Conservation (phyloP, 176 grass and related monocot genomes). For the Avena sativa region DNA sequence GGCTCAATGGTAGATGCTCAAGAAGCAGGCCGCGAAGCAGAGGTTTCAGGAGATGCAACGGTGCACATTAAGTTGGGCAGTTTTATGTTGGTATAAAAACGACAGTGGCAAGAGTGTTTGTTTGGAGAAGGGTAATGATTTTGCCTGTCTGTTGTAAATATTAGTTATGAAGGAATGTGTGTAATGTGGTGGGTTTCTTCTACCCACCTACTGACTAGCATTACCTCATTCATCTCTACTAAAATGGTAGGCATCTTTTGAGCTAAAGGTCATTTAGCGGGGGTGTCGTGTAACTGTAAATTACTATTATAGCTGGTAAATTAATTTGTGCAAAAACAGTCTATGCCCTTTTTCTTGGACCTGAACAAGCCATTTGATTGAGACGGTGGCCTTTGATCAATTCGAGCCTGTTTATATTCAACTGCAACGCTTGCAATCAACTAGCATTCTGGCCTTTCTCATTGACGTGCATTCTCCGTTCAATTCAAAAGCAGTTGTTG, state of each 20-base stretch:
- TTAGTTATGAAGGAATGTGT: constrained; percentile 28
- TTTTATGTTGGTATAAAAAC: neutral
- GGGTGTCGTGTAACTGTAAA: constrained; percentile 9
- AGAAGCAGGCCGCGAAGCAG: neutral
- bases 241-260: neutral
- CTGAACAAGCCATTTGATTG: neutral
- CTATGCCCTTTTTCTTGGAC: neutral
- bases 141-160: constrained; percentile 48
- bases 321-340: neutral
- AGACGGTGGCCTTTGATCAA: neutral
- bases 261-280: neutral
- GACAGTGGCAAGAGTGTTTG: neutral
- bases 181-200: constrained; percentile 25
- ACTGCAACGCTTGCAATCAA: too few species aligned
- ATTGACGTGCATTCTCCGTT: too few species aligned
- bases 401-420: too few species aligned
- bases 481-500: too few species aligned
- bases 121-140: neutral
- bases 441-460: too few species aligned
- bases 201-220: neutral
- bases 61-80: constrained; percentile 16
- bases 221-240: neutral
- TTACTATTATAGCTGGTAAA: neutral
- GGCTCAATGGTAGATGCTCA: neutral
- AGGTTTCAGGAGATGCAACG: constrained; percentile 36